phyloP scores from a whole-genome alignment of 768 basidiomycete genomes.

The Macrocybe gigantea region DNA sequence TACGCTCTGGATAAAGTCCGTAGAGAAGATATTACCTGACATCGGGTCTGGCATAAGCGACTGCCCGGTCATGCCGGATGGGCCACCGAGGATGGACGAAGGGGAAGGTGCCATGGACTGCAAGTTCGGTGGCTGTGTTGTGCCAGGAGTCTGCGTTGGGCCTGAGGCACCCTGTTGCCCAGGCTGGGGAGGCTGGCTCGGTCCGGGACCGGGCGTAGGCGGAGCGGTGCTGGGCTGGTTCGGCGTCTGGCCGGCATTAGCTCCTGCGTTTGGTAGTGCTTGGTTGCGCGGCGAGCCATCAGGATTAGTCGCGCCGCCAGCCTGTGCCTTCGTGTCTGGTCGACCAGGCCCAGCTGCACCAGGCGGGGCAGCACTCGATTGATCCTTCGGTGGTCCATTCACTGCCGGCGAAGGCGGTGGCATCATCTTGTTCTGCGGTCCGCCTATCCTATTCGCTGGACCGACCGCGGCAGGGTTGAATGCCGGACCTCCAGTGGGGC shows the following conservation, averaged over 20 bases:
- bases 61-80: slow-evolving; percentile 9
- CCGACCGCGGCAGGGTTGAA: slow-evolving; percentile 18
- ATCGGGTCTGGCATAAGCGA: not conserved
- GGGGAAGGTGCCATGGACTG: slow-evolving; percentile 22
- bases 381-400: slow-evolving; percentile 21
- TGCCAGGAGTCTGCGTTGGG: slow-evolving; percentile 1
- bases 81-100: slow-evolving; percentile 16
- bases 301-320: not conserved
- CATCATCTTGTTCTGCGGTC: slow-evolving; percentile 34
- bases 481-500: slow-evolving; percentile 21
- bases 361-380: no score
- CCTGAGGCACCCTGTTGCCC: slow-evolving; percentile 9
- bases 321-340: no score
- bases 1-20: slow-evolving; percentile 43
- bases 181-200: slow-evolving; percentile 4
- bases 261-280: slow-evolving; percentile 26
- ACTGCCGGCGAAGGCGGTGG: slow-evolving; percentile 50
- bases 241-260: slow-evolving; percentile 18
- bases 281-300: slow-evolving; percentile 2
- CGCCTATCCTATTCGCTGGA: no score
- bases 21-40: slow-evolving; percentile 16
- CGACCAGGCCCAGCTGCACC: no score
- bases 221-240: not conserved
- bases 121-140: not conserved
- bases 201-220: not conserved